Evolutionary conservation across 177 flowering plant genomes (phyloP).

Genomic region (Vitis hybrid): DNA sequence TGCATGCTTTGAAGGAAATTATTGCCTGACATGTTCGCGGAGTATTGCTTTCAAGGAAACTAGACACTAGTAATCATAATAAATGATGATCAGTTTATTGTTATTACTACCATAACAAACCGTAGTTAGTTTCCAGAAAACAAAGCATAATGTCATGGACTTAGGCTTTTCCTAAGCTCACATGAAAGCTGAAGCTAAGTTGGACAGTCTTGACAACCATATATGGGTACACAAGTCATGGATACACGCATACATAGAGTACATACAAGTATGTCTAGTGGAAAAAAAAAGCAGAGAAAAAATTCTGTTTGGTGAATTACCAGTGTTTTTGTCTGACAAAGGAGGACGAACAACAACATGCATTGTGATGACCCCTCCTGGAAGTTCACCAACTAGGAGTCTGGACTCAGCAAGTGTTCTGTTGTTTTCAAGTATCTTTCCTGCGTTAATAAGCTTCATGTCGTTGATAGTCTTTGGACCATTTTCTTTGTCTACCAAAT

Average conservation of each 20-base stretch:
- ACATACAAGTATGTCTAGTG: neutral
- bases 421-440: conserved; percentile 65
- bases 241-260: neutral
- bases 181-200: neutral
- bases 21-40: too few relatives aligned
- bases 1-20: neutral
- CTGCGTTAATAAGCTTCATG: conserved; percentile 70
- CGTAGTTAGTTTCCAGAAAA: too few relatives aligned
- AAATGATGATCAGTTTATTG: neutral
- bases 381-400: conserved; percentile 51
- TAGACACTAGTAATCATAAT: neutral
- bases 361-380: conserved; percentile 70
- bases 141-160: too few relatives aligned
- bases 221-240: neutral
- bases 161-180: too few relatives aligned
- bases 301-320: conserved; percentile 24
- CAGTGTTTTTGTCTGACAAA: conserved; percentile 43
- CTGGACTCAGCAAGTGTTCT: conserved; percentile 58
- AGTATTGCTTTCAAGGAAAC: too few relatives aligned
- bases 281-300: neutral
- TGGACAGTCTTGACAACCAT: neutral
- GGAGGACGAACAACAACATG: conserved; percentile 67
- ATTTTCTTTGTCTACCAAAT: conserved; percentile 48
- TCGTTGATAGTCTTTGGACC: conserved; percentile 55
- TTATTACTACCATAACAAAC: too few relatives aligned